Percentiles rank a stretch among this genome's conserved stretches.
phyloP scores from a whole-genome alignment of 805 yeast species.

The Candida easanensis region DNA sequence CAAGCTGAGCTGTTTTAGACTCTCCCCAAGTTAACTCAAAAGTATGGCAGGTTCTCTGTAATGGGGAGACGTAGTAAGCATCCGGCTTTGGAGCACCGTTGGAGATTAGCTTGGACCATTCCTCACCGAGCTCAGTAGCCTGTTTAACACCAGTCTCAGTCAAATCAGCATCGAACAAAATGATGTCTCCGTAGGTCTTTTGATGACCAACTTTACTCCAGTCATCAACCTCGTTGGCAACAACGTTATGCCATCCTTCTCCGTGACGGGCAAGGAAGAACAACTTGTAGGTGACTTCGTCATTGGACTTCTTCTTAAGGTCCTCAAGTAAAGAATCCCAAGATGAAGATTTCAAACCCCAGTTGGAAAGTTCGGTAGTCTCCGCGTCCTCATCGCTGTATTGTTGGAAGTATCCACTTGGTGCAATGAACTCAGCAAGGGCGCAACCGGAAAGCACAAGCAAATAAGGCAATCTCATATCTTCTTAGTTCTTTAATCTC shows the following conservation, averaged over 20 bases:
- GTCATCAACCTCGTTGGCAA: slow-evolving; percentile 5
- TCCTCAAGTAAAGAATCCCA: slow-evolving; percentile 1
- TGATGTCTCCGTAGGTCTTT: slow-evolving; percentile 3
- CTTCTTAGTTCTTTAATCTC: too few relatives aligned
- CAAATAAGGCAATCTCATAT: too few relatives aligned
- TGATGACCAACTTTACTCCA: slow-evolving; percentile 6
- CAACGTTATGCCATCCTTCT: slow-evolving; percentile 13
- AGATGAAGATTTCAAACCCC: slow-evolving; percentile 1
- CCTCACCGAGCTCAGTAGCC: neutral
- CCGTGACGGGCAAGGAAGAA: slow-evolving; percentile 14
- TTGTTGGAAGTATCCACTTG: slow-evolving; percentile 6
- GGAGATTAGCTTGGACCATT: slow-evolving; percentile 4
- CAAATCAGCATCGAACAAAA: slow-evolving; percentile 9
- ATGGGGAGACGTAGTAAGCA: slow-evolving; percentile 10
- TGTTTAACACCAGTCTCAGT: slow-evolving; percentile 6
- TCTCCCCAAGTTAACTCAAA: slow-evolving; percentile 12
- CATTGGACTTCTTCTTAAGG: neutral
- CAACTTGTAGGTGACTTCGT: slow-evolving; percentile 3
- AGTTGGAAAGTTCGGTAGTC: slow-evolving; percentile 4
- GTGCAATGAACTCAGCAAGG: neutral
- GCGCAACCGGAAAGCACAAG: neutral
- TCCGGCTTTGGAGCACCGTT: slow-evolving; percentile 9
- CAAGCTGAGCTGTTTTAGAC: neutral
- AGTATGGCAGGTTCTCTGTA: slow-evolving; percentile 15
- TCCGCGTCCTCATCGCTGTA: neutral